phyloP scores from a whole-genome alignment of 2,329 filamentous ascomycete genomes.

The Sporothrix humicola region DNA sequence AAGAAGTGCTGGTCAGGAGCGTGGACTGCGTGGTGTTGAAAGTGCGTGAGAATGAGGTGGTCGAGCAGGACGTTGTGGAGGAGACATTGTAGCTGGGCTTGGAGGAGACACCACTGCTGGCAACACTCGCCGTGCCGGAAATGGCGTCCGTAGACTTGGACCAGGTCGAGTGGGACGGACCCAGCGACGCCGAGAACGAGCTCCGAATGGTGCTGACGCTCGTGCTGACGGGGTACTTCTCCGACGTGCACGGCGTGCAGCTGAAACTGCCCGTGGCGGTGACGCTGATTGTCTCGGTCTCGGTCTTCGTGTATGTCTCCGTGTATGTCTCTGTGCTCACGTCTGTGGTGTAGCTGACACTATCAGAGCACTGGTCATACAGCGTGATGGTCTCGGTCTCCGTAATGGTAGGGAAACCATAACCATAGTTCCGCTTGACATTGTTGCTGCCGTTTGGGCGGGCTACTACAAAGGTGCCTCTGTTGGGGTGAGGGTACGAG shows the following conservation, averaged over 20 bases:
- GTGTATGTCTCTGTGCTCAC: constrained; percentile 30
- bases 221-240: constrained; percentile 20
- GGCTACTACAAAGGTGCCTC: constrained; percentile 34
- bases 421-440: constrained; percentile 32
- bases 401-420: constrained; percentile 36
- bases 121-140: neutral
- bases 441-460: constrained; percentile 32
- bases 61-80: neutral
- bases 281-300: constrained; percentile 13
- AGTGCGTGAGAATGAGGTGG: neutral
- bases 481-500: neutral
- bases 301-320: constrained; percentile 20
- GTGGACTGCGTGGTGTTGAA: constrained; percentile 10
- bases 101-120: neutral
- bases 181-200: neutral
- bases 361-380: constrained; percentile 26
- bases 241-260: constrained; percentile 30
- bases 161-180: constrained; percentile 17
- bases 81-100: neutral
- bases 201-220: neutral
- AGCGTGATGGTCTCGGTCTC: constrained; percentile 36
- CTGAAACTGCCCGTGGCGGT: constrained; percentile 16
- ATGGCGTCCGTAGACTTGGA: constrained; percentile 24
- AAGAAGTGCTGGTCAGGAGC: constrained; percentile 19
- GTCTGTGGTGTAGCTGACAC: constrained; percentile 20